A percentile compares a stretch with the other conserved stretches of the same genome.
Conservation (phyloP, 495 filamentous ascomycete species). For the Aspergillus saccharolyticus region DNA sequence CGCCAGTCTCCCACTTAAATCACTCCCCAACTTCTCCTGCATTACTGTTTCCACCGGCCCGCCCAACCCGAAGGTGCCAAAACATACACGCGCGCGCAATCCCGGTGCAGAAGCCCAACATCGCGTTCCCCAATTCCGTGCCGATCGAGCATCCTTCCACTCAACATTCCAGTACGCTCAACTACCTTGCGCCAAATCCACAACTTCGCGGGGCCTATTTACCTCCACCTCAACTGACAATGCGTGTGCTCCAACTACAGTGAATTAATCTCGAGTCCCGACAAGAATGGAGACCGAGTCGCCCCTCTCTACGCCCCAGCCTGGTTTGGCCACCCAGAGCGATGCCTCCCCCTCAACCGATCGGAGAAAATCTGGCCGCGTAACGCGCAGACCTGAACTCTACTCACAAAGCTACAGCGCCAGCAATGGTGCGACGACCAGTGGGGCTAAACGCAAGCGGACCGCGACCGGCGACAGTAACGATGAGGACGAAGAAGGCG, state of each 20-base stretch:
- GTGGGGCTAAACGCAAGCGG: conserved; percentile 53
- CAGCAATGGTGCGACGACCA: conserved; percentile 25
- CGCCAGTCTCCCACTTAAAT: conserved; percentile 9
- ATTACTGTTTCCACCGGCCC: neutral
- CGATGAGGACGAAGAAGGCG: conserved; percentile 28
- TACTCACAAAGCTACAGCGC: conserved; percentile 47
- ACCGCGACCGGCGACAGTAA: conserved; percentile 24
- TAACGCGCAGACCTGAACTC: conserved; percentile 65
- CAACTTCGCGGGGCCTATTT: too few species aligned
- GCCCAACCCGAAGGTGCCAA: neutral
- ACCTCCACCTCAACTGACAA: neutral
- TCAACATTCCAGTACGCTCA: neutral
- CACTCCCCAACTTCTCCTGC: neutral
- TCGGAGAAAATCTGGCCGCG: conserved; percentile 77
- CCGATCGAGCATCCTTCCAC: conserved; percentile 3
- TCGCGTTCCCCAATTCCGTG: conserved; percentile 15
- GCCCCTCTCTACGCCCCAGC: conserved; percentile 24
- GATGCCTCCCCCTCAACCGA: conserved; percentile 43
- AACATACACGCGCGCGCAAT: conserved; percentile 14
- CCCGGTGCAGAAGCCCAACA: conserved; percentile 12
- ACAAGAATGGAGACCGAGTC: conserved; percentile 35
- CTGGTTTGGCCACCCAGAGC: conserved; percentile 13
- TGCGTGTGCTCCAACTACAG: neutral
- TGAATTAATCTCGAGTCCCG: neutral
- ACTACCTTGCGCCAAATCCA: neutral